Evolutionary conservation across 495 filamentous ascomycete species (phyloP), one percentile per base, ranked within the genome.

Genomic region (Tuber microsphaerosporum): DNA sequence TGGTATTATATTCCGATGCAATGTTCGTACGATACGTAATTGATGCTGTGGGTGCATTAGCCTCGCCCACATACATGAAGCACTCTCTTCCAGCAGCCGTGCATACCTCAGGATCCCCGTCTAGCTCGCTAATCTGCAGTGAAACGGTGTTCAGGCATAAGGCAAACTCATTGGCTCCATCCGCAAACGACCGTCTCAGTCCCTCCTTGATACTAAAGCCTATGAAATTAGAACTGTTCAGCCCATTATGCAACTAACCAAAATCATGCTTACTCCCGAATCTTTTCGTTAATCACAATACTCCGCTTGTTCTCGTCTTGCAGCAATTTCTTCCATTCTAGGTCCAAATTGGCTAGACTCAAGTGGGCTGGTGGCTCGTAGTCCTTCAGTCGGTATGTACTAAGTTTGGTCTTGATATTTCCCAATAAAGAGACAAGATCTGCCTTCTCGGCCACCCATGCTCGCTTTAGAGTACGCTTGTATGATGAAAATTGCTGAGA

Each of bases 351-450:
- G 71, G 96, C 94, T 70, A 94, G 83, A 71, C 89, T 90, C 46
- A 97, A 84, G 75, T 95, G 91, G 71, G 87, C 84, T 16, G 96
- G 96, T 65, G 95, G 95, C 41, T 97, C 91, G 79, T 98, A 99
- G 6, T 94, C 89, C 80, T 93, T 89, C 51, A 99, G 86, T 56
- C 94, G 89, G 83, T 99, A 99, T 39, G 95, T 99, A 77, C 92
- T 92, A 79, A 99, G 87, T 85, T 99, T 99, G 0, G 95, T 98
- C 85, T 97, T 97, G 86, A 99, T 97, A 81, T 99, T 99, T n/a
- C 95, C 96, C 70, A 99, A 84, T 75, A 99, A 85, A 16, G 93
- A 93, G 39, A 94, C 92, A 14, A 99, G 88, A 80, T 98, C 96
- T 68, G 93, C 94, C 86, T 97, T 98, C 84, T 99, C 95, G 6